Conservation (phyloP, 768 basidiomycete species). For the Goffeauzyma gilvescens region DNA sequence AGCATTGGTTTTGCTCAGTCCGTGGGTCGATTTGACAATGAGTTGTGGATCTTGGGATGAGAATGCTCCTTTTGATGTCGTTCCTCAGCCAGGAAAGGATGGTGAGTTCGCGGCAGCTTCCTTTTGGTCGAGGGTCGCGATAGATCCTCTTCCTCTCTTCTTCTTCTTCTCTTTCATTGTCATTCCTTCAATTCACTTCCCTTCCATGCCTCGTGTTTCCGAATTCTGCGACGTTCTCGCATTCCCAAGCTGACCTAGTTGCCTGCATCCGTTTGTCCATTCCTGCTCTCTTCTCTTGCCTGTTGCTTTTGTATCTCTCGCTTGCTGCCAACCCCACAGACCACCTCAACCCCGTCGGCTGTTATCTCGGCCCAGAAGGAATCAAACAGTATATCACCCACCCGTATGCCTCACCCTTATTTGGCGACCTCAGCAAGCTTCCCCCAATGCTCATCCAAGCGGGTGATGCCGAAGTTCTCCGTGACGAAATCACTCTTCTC, state of each 20-base stretch:
- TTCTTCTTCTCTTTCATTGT: too few relatives aligned
- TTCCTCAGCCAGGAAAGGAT: slow-evolving; percentile 28
- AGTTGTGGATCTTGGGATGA: slow-evolving; percentile 97
- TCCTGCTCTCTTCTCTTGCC: slow-evolving; percentile 37
- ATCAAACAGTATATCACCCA: slow-evolving; percentile 67
- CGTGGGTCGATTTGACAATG: slow-evolving; percentile 95
- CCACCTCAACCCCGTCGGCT: slow-evolving; percentile 80
- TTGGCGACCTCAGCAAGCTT: slow-evolving; percentile 67
- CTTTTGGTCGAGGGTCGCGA: neutral
- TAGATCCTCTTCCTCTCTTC: neutral
- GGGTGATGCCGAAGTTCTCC: slow-evolving; percentile 85
- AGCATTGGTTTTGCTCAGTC: slow-evolving; percentile 73
- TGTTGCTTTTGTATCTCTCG: too few relatives aligned
- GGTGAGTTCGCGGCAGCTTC: slow-evolving; percentile 24
- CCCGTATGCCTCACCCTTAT: slow-evolving; percentile 82
- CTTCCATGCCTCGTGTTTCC: too few relatives aligned
- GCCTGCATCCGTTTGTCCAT: too few relatives aligned
- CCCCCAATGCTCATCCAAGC: slow-evolving; percentile 51
- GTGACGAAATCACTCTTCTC: slow-evolving; percentile 76
- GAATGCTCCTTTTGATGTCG: slow-evolving; percentile 41
- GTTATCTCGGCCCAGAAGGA: slow-evolving; percentile 59
- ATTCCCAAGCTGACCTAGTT: too few relatives aligned
- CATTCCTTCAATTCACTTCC: too few relatives aligned
- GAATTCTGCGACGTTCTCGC: too few relatives aligned
- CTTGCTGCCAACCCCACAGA: slow-evolving; percentile 49